A percentile compares a stretch with the other conserved stretches of the same genome.
These are phyloP conservation scores for Anisodus acutangulus DNA, from an alignment of 257 asterid species.

Conservation along the genomic window DNA sequence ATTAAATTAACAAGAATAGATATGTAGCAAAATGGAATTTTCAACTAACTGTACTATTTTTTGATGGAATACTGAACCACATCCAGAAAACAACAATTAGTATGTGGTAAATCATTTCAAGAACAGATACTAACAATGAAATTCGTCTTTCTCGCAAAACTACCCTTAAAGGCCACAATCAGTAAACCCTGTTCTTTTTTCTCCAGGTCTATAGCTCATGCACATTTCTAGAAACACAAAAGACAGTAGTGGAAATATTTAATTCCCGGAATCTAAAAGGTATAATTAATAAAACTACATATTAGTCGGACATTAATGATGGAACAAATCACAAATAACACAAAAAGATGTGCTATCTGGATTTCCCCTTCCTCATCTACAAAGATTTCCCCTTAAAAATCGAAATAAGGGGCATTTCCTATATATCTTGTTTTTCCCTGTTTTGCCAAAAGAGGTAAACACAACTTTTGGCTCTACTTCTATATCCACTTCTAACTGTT, in stretches of 20 bases:
- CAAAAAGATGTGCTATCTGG: background rate
- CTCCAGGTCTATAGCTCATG: background rate
- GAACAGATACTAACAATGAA: no score
- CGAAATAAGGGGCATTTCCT: slow-evolving; percentile 2
- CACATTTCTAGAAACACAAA: slow-evolving; percentile 5
- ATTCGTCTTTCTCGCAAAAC: background rate
- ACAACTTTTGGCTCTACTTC: background rate
- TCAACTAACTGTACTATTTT: slow-evolving; percentile 2
- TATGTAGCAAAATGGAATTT: background rate
- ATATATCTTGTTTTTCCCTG: background rate
- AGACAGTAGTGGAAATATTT: background rate
- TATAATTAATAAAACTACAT: background rate
- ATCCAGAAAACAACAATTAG: no score
- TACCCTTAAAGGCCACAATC: background rate
- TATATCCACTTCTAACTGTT: background rate
- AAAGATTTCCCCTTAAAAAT: background rate
- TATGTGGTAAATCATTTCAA: no score
- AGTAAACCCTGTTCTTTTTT: background rate
- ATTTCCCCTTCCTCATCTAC: background rate
- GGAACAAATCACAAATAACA: background rate
- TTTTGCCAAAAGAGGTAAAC: background rate
- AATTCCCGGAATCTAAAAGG: background rate
- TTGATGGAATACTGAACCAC: no score
- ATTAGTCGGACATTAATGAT: background rate
- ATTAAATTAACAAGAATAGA: background rate